Percentiles rank a stretch among this genome's conserved stretches.
phyloP scores from a whole-genome alignment of 1,284 basidiomycete species.

The Blastosporella zonata region DNA sequence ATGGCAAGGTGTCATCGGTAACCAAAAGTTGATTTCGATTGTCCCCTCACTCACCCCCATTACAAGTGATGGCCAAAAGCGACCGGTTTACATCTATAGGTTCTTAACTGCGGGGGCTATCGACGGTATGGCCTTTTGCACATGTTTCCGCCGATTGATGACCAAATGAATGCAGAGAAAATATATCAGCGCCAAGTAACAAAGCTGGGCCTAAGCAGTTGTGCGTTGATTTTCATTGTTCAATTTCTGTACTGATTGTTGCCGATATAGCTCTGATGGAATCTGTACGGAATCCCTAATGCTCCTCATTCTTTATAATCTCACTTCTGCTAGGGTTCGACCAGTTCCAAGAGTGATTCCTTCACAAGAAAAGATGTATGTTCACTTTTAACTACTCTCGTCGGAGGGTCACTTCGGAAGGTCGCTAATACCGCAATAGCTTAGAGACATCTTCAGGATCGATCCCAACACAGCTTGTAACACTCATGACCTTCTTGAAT shows the following conservation, averaged over 20 bases:
- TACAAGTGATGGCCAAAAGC: conserved; percentile 89
- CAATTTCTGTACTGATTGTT: conserved; percentile 9
- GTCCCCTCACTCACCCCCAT: not conserved
- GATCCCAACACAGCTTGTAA: conserved; percentile 82
- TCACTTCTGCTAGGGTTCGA: conserved; percentile 35
- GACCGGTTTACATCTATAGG: conserved; percentile 91
- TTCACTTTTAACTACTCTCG: not conserved
- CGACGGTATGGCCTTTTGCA: conserved; percentile 47
- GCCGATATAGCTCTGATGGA: conserved; percentile 57
- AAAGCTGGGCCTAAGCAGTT: conserved; percentile 89
- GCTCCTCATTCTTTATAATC: conserved; percentile 16
- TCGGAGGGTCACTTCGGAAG: not conserved
- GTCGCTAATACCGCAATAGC: conserved; percentile 36
- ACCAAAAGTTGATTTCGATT: not conserved
- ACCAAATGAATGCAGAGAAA: conserved; percentile 52
- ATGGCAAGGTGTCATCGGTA: conserved; percentile 97
- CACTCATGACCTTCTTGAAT: conserved; percentile 87
- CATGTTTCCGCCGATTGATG: not conserved
- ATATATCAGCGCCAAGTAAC: conserved; percentile 93
- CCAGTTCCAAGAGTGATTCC: conserved; percentile 72
- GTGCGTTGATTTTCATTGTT: conserved; percentile 45
- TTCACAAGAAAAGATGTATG: conserved; percentile 87
- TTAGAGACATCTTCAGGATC: conserved; percentile 89
- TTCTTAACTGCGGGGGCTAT: conserved; percentile 82
- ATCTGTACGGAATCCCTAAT: conserved; percentile 37